Base-by-base conservation (phyloP, 768 basidiomycete genomes). In the Amanita rubescens region DNA sequence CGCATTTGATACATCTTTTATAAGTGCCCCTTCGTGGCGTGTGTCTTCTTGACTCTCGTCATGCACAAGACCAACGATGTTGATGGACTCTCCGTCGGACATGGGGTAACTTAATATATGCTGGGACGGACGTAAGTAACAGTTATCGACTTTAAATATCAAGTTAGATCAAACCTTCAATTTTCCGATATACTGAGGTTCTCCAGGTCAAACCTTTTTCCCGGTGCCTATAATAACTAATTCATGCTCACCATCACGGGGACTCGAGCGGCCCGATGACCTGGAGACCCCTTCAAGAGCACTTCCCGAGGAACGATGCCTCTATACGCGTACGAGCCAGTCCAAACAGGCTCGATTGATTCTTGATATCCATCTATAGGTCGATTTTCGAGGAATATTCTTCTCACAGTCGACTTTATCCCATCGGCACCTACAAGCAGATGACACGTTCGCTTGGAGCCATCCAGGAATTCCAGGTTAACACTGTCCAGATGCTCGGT, bases 21-120 rank as follows among this genome's bases (percentile, higher is more conserved):
- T 12, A 11, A 5, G 32, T 9, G 35, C 15, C 19, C 53, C 53
- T 24, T 54, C 53, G 34, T 27, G 37, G 2, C n/a, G 14, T 8
- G 53, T 39, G 9, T 41, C 48, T 35, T 54, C 53, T 20, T 8
- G 22, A 33, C 8, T 33, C 14, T 24, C 17, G 9, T 43, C 32
- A 20, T 25, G 35, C n/a, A 19, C 67, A 42, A 75, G 73, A 8
- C 71, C 75, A 3, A 72, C 79, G 24, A 81, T 63, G 57, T 81
- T 84, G 55, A 83, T 66, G 22, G 71, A 63, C 49, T 67, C 67
- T 10, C 76, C 79, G 32, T 71, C 66, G 1, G 78, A 74, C 11
- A 83, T 72, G 0, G 78, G 73, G 61, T 83, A 83, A 0, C 67
- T 69, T 2, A 81, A 64, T 15, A 79, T 51, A 61, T 77, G 73